phyloP scores from a whole-genome alignment of 2,329 filamentous ascomycete species.

The Neonectria faginata region DNA sequence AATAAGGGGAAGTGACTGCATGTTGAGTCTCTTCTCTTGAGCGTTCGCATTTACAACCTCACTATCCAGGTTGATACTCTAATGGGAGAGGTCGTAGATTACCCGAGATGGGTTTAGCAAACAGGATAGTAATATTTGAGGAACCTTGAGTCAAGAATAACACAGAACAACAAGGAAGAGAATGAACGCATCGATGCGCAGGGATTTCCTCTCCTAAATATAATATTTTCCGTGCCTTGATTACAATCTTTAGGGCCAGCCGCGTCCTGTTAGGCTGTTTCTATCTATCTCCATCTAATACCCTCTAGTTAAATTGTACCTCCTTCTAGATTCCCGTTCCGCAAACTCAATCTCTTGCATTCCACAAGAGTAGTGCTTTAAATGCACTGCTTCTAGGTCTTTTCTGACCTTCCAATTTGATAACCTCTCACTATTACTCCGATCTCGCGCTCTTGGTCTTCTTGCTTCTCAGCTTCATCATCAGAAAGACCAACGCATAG shows the following conservation, averaged over 20 bases:
- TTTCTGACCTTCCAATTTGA: neutral
- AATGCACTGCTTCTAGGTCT: too few relatives aligned
- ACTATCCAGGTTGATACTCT: too few relatives aligned
- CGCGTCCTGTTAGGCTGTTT: neutral
- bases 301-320: too few relatives aligned
- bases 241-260: neutral
- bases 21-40: too few relatives aligned
- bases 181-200: neutral
- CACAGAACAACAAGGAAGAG: neutral
- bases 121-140: too few relatives aligned
- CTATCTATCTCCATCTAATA: neutral
- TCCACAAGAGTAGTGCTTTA: too few relatives aligned
- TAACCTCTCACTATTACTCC: constrained; percentile 5
- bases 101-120: too few relatives aligned
- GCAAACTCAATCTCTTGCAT: neutral
- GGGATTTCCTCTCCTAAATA: neutral
- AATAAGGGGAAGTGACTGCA: neutral
- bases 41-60: too few relatives aligned
- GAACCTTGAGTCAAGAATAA: too few relatives aligned
- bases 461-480: constrained; percentile 42
- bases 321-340: neutral
- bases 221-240: neutral
- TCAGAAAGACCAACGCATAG: constrained; percentile 39
- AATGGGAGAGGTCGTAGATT: too few relatives aligned
- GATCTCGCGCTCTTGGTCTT: constrained; percentile 35